These are phyloP conservation scores for Dissophora globulifera DNA, from an alignment of 192 early-diverging fungal genomes.

Conservation along the genomic window DNA sequence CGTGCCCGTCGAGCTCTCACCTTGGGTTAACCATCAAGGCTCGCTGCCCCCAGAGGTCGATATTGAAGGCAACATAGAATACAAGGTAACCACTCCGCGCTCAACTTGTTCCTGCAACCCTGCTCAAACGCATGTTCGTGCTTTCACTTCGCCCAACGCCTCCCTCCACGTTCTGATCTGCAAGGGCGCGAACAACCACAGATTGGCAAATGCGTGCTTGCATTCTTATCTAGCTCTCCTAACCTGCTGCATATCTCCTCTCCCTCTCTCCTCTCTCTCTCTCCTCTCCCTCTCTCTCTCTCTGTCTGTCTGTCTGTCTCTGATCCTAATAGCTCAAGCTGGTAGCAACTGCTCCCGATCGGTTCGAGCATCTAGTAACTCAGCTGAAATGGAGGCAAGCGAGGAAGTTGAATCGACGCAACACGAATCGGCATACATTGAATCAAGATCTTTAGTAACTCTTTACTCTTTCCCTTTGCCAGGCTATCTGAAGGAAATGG, in stretches of 20 bases:
- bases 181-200: no score
- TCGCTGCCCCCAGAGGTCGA: conserved; percentile 85
- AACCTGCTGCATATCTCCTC: background rate
- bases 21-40: conserved; percentile 50
- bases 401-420: background rate
- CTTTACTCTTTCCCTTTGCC: background rate
- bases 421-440: background rate
- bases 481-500: conserved; percentile 88
- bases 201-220: no score
- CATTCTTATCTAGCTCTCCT: background rate
- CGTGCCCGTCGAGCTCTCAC: conserved; percentile 17
- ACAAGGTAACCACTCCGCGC: conserved; percentile 67
- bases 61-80: conserved; percentile 87
- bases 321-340: conserved; percentile 80
- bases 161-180: no score
- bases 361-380: conserved; percentile 88
- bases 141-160: no score
- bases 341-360: conserved; percentile 69
- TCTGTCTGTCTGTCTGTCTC: no score
- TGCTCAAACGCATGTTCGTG: no score
- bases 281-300: no score
- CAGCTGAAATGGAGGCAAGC: conserved; percentile 89
- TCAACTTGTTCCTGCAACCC: background rate
- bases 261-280: background rate
- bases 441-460: background rate